Evolutionary conservation across 2,329 filamentous ascomycete species (phyloP), one percentile per base, ranked within the genome.

Genomic region (Aspergillus costaricaensis): DNA sequence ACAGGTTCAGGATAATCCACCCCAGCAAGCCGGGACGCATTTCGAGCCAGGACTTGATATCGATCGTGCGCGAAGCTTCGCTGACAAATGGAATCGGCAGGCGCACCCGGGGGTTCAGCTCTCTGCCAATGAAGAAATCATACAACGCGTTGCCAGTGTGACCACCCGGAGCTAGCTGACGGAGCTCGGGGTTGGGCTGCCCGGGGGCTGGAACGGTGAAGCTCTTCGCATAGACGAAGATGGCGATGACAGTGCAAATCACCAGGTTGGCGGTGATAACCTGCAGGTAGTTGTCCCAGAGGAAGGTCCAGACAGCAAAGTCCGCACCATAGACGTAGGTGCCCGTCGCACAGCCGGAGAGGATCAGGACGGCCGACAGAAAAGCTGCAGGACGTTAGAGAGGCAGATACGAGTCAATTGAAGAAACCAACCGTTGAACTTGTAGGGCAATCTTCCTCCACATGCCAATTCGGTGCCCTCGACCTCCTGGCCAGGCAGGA

Each of bases 41-140:
- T 78, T 98, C 94, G 76, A 90, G 90, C 76, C 89, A 97, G 62
- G 88, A 83, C 79, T 97, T 97, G 77, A 98, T 89, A 72, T 98
- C 94, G 53, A 97, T 83, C 68, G 92, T 90, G 12, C 74, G 73
- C 17, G 76, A 72, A 19, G 72, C 67, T 51, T 80, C 77, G 60
- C 92, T 91, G 65, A 96, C 83, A 52, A 96, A 75, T 2, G 92
- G 92, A 23, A 96, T 79, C 0, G 83, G 77, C 25, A 81, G 64
- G 19, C 65, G 86, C 61, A 96, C 77, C 52, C 93, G 91, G 3
- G 94, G 94, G 78, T 98, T 98, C 62, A 98, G 87, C 77, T 98
- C 94, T 27, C 94, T 91, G 19, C 94, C 94, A 66, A 98, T 97
- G 79, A 92, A 98, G 87, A 92, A 98, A 77, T 98, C 94, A 76